A percentile compares a stretch with the other conserved stretches of the same genome.
phyloP scores from a whole-genome alignment of 2,329 filamentous ascomycete species.

The Phoma sp. region DNA sequence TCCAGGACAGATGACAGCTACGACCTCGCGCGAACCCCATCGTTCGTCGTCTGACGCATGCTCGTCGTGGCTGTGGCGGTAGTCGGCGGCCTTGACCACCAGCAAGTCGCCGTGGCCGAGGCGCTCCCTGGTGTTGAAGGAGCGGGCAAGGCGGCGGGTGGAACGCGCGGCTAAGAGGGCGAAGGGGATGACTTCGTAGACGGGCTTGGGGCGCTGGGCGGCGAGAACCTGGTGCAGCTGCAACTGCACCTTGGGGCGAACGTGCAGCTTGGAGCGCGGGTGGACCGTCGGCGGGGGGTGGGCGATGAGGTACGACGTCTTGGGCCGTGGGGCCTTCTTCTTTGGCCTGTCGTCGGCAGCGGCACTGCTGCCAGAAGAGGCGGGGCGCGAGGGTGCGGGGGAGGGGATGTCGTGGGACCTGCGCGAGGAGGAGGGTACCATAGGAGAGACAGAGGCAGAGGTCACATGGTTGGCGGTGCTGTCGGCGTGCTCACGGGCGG shows the following conservation, averaged over 20 bases:
- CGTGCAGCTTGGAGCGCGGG: slow-evolving; percentile 66
- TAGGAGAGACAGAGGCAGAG: slow-evolving; percentile 3
- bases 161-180: slow-evolving; percentile 61
- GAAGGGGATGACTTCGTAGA: slow-evolving; percentile 75
- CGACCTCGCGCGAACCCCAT: slow-evolving; percentile 60
- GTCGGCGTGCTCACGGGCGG: background rate
- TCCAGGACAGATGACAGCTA: slow-evolving; percentile 71
- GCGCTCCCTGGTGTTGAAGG: slow-evolving; percentile 68
- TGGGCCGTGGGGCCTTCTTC: slow-evolving; percentile 59
- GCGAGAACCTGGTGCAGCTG: slow-evolving; percentile 72
- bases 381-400: slow-evolving; percentile 40
- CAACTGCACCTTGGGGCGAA: slow-evolving; percentile 71
- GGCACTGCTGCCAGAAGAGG: slow-evolving; percentile 45
- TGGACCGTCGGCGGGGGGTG: slow-evolving; percentile 67
- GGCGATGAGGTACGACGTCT: slow-evolving; percentile 70
- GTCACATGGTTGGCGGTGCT: slow-evolving; percentile 4
- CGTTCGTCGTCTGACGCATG: slow-evolving; percentile 56
- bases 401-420: slow-evolving; percentile 20
- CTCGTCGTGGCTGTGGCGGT: slow-evolving; percentile 53
- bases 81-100: slow-evolving; percentile 73
- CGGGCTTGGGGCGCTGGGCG: slow-evolving; percentile 67
- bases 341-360: slow-evolving; percentile 47
- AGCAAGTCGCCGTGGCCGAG: slow-evolving; percentile 73
- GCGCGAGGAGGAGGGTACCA: slow-evolving; percentile 1
- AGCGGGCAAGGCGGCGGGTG: slow-evolving; percentile 60